Percentiles rank a stretch among this genome's conserved stretches.
These are phyloP conservation scores for Crepidotus variabilis DNA, from an alignment of 768 basidiomycete genomes.

Conservation along the genomic window DNA sequence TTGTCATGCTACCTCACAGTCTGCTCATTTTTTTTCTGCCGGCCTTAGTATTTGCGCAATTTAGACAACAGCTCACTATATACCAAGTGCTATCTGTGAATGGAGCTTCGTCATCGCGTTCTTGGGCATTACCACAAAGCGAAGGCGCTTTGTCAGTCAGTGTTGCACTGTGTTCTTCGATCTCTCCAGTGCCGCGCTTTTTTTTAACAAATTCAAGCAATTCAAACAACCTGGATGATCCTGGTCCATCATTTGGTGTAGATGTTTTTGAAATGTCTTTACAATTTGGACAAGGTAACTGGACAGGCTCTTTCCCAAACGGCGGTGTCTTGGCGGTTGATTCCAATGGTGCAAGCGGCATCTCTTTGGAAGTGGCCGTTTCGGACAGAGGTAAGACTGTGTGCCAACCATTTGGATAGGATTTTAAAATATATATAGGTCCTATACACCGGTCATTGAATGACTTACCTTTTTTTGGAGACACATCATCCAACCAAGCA, in stretches of 20 bases:
- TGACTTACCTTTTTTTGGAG: conserved; percentile 57
- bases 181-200: conserved; percentile 41
- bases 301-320: conserved; percentile 39
- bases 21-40: background rate
- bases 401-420: background rate
- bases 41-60: background rate
- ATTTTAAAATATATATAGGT: conserved; percentile 23
- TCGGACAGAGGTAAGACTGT: conserved; percentile 38
- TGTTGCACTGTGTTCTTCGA: conserved; percentile 43
- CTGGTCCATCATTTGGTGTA: conserved; percentile 32
- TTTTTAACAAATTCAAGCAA: conserved; percentile 51
- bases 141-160: conserved; percentile 36
- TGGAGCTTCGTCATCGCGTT: background rate
- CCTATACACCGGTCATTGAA: conserved; percentile 44
- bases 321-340: conserved; percentile 55
- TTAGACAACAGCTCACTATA: background rate
- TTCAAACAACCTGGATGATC: conserved; percentile 25
- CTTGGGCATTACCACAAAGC: conserved; percentile 31
- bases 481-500: conserved; percentile 71
- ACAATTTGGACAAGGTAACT: conserved; percentile 45
- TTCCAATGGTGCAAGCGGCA: conserved; percentile 21
- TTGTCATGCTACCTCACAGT: background rate
- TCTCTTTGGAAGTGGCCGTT: conserved; percentile 56
- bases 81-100: background rate
- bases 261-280: conserved; percentile 47